Evolutionary conservation across 192 early-diverging fungal species (phyloP), one percentile per base, ranked within the genome.

Genomic region (Umbelopsis isabellina): DNA sequence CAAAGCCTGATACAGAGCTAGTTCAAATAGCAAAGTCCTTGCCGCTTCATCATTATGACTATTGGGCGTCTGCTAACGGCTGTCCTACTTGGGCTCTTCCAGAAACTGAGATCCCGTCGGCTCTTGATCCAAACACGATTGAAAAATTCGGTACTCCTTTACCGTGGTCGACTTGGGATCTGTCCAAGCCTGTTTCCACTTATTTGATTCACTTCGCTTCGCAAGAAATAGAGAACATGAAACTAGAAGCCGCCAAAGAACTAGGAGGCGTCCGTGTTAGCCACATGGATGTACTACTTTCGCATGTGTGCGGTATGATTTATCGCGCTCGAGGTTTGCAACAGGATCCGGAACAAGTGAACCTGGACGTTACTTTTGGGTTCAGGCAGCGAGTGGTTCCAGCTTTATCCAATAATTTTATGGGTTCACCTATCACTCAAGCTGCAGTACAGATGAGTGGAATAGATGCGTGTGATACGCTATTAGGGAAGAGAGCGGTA

Each of bases 11-110:
- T 16, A 3, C 23, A 21, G 35, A 11, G 18, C n/a, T 66, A n/a
- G 12, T 66, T 3, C 22, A 46, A 1, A 22, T 46, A 0, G 41
- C 65, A 15, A 20, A 6, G 12, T n/a, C 20, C 11, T 16, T 66
- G 25, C 65, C 45, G 1, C 65, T 66, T 9, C 65, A 66, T 66
- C 44, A 10, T 18, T 66, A 66, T 44, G 44, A 66, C n/a, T 66
- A 45, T 45, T 66, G 65, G 65, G 65, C 65, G 7, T 66, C 65
- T 18, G 45, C 65, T 47, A 44, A 46, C 11, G 16, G 37, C 44
- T 66, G 65, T 66, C 65, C 65, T 46, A 13, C 41, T 1, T 3
- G 27, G 8, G 12, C 45, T 12, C 13, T 33, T 2, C 10, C 20
- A 22, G 41, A 13, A 22, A 66, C 65, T 15, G 21, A 18, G 2